A percentile compares a stretch with the other conserved stretches of the same genome.
Evolutionary conservation across 768 basidiomycete species (phyloP).

Genomic region (Naganishia friedmannii): DNA sequence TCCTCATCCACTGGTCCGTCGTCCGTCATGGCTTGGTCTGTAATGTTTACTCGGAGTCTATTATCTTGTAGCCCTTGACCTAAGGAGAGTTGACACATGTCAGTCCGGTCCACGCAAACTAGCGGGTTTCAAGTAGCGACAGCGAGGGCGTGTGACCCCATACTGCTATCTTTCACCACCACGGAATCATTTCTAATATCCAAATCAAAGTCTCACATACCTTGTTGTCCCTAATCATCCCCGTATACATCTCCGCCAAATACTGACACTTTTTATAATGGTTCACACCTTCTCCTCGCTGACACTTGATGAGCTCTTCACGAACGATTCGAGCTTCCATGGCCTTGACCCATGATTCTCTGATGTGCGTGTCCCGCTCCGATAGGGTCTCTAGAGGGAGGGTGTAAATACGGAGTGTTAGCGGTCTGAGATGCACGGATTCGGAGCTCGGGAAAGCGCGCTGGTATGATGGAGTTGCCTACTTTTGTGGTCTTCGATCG

Average conservation of each 20-base stretch:
- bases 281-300: slow-evolving; percentile 84
- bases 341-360: slow-evolving; percentile 89
- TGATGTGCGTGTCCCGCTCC: slow-evolving; percentile 67
- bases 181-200: no score
- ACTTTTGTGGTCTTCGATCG: slow-evolving; percentile 33
- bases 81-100: slow-evolving; percentile 47
- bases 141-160: neutral
- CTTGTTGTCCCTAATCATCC: slow-evolving; percentile 74
- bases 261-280: slow-evolving; percentile 84
- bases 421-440: neutral
- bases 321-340: slow-evolving; percentile 89
- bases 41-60: slow-evolving; percentile 56
- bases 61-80: slow-evolving; percentile 81
- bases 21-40: neutral
- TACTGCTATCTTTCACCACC: neutral
- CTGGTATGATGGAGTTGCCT: neutral
- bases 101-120: neutral
- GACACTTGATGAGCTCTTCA: slow-evolving; percentile 85
- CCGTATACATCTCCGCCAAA: slow-evolving; percentile 74
- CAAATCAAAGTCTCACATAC: slow-evolving; percentile 56
- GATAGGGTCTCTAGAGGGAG: slow-evolving; percentile 23
- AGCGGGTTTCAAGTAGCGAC: neutral
- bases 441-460: neutral
- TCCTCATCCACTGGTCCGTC: neutral
- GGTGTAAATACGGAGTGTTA: neutral